These are phyloP conservation scores for Hortaea sp. DNA, from an alignment of 2,329 filamentous ascomycete species.

Conservation along the genomic window DNA sequence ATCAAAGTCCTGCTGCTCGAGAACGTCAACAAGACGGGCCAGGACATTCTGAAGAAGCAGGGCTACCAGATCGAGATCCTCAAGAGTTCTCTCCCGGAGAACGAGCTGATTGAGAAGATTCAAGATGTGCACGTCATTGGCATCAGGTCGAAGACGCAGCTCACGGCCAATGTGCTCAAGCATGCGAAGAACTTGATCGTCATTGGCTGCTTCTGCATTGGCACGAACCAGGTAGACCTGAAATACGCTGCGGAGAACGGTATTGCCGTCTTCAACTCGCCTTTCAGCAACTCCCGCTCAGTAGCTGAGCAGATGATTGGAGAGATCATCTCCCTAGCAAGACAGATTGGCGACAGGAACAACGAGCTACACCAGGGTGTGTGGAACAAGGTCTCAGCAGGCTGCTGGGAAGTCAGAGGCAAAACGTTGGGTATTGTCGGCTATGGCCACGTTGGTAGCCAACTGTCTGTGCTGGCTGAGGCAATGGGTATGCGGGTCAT, in stretches of 20 bases:
- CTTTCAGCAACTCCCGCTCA: slow-evolving; percentile 94
- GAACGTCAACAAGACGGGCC: slow-evolving; percentile 87
- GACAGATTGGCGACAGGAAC: slow-evolving; percentile 86
- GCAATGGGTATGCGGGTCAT: slow-evolving; percentile 97
- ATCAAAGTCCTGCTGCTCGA: slow-evolving; percentile 94
- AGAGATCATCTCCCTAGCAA: slow-evolving; percentile 83
- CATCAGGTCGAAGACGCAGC: slow-evolving; percentile 94
- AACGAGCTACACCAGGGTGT: slow-evolving; percentile 87
- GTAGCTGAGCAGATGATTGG: slow-evolving; percentile 93
- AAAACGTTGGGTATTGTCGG: slow-evolving; percentile 96
- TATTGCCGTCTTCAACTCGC: slow-evolving; percentile 97
- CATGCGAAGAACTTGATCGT: slow-evolving; percentile 93
- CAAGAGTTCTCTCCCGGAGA: slow-evolving; percentile 83
- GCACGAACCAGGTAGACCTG: slow-evolving; percentile 89
- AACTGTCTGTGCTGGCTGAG: slow-evolving; percentile 89
- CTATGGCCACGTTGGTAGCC: slow-evolving; percentile 94
- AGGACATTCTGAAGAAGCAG: slow-evolving; percentile 69
- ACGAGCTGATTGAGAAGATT: slow-evolving; percentile 94
- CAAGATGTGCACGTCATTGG: slow-evolving; percentile 96
- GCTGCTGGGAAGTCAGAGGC: slow-evolving; percentile 96
- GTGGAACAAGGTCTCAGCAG: slow-evolving; percentile 96
- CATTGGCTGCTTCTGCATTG: slow-evolving; percentile 97
- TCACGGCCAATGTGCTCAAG: slow-evolving; percentile 72
- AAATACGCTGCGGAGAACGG: slow-evolving; percentile 72
- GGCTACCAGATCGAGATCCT: slow-evolving; percentile 92